Base-by-base conservation (phyloP, 306 rosid species). In the Medicago arabica region DNA sequence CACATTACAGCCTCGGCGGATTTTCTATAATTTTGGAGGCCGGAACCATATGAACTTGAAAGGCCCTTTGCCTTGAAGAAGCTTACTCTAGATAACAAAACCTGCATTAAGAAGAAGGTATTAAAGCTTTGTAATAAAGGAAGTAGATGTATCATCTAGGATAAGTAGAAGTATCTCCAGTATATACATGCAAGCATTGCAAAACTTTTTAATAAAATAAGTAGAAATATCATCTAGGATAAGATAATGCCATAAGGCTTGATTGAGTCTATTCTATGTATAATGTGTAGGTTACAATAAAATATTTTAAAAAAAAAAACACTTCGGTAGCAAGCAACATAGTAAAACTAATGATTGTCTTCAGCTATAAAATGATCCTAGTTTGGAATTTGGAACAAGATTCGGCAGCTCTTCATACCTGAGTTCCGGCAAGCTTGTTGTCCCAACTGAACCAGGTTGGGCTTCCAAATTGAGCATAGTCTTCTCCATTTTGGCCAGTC, bases 371-470 rank as follows among this genome's bases (percentile, higher is more conserved):
- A 75, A 34, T 28, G 68, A 55, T 41, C 60, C 54, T 36, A 54
- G 41, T 44, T 16, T 80, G 51, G 69, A 81, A 75, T 46, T 50
- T 54, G 36, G 57, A 39, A 75, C 68, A 54, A 74, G 25, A 50
- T 40, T 28, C 25, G 41, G 47, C 14, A 46, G 34, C 74, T 67
- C 63, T 50, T 31, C 8, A 9, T 57, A 90, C 98, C 86, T 96
- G 99, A 54, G 97, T 85, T 82, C 97, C 97, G 38, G 98, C 92
- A 77, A 86, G 99, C 87, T 96, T 96, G 88, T 88, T 88, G 81
- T 96, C 99, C 99, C 99, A 96, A 77, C 99, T 92, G 86, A 96
- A 96, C 99, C 99, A 96, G 69, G 91, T 89, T 12, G 99, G 98
- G 76, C 85, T 84, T 80, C 88, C 98, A 74, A 75, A 96, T 10